phyloP scores from a whole-genome alignment of 805 yeast species.

The Maudiozyma saulgeensis region DNA sequence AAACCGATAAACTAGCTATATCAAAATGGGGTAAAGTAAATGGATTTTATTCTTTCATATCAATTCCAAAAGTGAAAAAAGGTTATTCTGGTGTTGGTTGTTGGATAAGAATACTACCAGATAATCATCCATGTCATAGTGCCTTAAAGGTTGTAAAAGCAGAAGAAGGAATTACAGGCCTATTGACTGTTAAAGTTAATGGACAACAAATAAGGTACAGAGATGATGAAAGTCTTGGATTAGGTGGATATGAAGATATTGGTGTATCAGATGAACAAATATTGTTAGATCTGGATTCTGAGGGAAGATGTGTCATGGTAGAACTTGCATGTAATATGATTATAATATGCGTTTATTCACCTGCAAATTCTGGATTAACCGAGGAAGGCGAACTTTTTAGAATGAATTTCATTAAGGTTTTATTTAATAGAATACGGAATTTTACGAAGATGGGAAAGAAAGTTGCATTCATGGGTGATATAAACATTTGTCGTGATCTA shows the following conservation, averaged over 20 bases:
- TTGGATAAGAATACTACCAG: constrained; percentile 48
- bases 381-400: constrained; percentile 57
- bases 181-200: constrained; percentile 20
- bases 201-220: constrained; percentile 11
- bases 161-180: constrained; percentile 89
- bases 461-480: constrained; percentile 80
- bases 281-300: constrained; percentile 50
- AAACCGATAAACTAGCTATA: constrained; percentile 42
- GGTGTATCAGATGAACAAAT: constrained; percentile 27
- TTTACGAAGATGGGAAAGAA: constrained; percentile 50
- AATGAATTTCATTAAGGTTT: constrained; percentile 43
- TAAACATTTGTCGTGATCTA: constrained; percentile 71
- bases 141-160: constrained; percentile 54
- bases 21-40: constrained; percentile 40
- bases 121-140: constrained; percentile 33
- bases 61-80: constrained; percentile 56
- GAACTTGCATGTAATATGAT: constrained; percentile 60
- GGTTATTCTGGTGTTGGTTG: constrained; percentile 93
- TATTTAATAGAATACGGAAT: constrained; percentile 53
- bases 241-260: constrained; percentile 62
- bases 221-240: constrained; percentile 26
- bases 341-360: constrained; percentile 69
- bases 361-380: constrained; percentile 74
- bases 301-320: constrained; percentile 72
- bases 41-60: constrained; percentile 54